These are phyloP conservation scores for Dendrocalamus sinicus DNA, from an alignment of 176 grass and related monocot species.

Conservation along the genomic window DNA sequence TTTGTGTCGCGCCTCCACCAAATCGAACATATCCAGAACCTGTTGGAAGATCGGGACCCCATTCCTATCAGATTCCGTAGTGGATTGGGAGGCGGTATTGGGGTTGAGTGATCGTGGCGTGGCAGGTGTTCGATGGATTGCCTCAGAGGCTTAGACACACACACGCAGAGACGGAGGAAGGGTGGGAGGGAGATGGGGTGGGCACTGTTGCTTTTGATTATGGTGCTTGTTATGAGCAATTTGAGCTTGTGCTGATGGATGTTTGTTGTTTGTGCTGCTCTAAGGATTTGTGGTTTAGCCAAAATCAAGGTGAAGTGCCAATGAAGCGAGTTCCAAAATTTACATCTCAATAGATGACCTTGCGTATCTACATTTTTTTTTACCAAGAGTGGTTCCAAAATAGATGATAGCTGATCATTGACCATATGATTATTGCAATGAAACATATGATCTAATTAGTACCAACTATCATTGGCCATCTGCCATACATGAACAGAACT, in stretches of 20 bases:
- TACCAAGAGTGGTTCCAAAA: constrained; percentile 13
- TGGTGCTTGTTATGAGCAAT: not conserved
- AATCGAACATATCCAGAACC: too few relatives aligned
- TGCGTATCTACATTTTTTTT: too few relatives aligned
- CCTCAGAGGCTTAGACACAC: not conserved
- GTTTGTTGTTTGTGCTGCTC: not conserved
- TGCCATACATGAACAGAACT: not conserved
- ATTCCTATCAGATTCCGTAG: too few relatives aligned
- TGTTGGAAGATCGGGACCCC: too few relatives aligned
- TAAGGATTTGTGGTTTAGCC: not conserved
- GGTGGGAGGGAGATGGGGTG: not conserved
- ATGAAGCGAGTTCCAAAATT: not conserved
- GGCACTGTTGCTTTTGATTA: not conserved
- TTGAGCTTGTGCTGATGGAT: not conserved
- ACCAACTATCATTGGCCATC: not conserved
- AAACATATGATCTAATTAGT: not conserved
- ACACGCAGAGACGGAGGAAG: not conserved
- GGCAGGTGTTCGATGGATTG: not conserved
- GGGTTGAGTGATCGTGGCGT: not conserved
- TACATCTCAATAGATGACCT: too few relatives aligned
- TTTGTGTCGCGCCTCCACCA: too few relatives aligned
- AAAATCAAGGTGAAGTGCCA: not conserved
- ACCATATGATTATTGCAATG: constrained; percentile 51
- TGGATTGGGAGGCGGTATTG: not conserved
- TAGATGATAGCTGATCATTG: constrained; percentile 57